Percentiles rank a stretch among this genome's conserved stretches.
These are phyloP conservation scores for Leucogyrophana mollusca DNA, from an alignment of 768 basidiomycete species.

Conservation along the genomic window DNA sequence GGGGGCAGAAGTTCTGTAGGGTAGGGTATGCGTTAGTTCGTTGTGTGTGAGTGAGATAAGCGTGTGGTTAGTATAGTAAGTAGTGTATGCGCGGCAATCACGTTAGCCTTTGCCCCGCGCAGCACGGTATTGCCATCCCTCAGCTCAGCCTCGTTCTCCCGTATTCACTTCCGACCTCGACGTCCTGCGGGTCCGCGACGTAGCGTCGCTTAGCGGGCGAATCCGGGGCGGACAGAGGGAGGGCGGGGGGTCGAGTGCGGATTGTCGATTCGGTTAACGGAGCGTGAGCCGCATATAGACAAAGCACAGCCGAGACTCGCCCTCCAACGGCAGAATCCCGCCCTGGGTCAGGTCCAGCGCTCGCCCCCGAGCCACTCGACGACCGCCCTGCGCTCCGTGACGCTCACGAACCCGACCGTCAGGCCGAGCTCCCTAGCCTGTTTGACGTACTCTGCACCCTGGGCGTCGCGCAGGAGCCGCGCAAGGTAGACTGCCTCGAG, in stretches of 20 bases:
- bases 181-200: slow-evolving; percentile 72
- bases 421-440: slow-evolving; percentile 76
- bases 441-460: slow-evolving; percentile 86
- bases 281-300: background rate
- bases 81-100: slow-evolving; percentile 47
- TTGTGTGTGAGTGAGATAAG: no score
- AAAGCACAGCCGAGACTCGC: slow-evolving; percentile 8
- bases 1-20: slow-evolving; percentile 75
- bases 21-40: slow-evolving; percentile 16
- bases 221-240: slow-evolving; percentile 2
- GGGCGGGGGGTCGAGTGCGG: slow-evolving; percentile 54
- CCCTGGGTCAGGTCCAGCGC: no score
- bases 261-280: slow-evolving; percentile 51
- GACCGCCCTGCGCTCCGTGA: slow-evolving; percentile 83
- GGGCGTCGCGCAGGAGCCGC: slow-evolving; percentile 72
- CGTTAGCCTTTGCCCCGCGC: slow-evolving; percentile 81
- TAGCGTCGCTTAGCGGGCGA: slow-evolving; percentile 70
- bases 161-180: slow-evolving; percentile 87
- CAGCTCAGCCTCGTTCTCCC: slow-evolving; percentile 69
- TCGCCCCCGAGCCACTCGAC: slow-evolving; percentile 82
- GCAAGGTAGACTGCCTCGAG: slow-evolving; percentile 84
- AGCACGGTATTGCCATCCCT: slow-evolving; percentile 81
- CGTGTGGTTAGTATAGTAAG: no score
- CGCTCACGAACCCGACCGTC: slow-evolving; percentile 73
- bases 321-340: slow-evolving; percentile 22